Conservation (phyloP, 23 red algal species). For the Gracilaria vermiculophylla region DNA sequence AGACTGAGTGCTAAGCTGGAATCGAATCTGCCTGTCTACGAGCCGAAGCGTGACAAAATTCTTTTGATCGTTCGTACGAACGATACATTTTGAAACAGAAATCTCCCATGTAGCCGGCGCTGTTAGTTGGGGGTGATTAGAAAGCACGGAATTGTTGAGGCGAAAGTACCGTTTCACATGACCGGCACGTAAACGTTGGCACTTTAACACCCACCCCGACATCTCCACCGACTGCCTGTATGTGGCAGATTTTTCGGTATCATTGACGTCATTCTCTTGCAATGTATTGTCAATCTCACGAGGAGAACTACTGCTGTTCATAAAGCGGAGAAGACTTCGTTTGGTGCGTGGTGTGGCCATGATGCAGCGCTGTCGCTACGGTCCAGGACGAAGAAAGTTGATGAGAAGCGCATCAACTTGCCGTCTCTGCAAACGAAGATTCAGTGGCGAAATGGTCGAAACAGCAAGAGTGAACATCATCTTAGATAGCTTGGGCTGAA, state of each 20-base stretch:
- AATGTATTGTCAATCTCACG: neutral
- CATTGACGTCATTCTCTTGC: neutral
- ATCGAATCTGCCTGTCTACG: slow-evolving; percentile 37
- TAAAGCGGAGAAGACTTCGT: slow-evolving; percentile 17
- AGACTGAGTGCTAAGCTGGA: slow-evolving; percentile 37
- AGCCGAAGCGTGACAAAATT: slow-evolving; percentile 27
- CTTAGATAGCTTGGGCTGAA: neutral
- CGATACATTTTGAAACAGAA: slow-evolving; percentile 55
- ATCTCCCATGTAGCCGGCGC: slow-evolving; percentile 48
- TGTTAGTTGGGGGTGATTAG: slow-evolving; percentile 51
- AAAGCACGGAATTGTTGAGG: slow-evolving; percentile 27
- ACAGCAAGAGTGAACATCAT: neutral
- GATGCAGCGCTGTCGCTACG: neutral
- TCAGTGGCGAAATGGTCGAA: neutral
- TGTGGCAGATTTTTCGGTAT: neutral
- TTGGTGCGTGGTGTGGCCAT: slow-evolving; percentile 1
- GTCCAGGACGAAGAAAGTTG: neutral
- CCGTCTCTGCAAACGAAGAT: neutral
- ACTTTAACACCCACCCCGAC: slow-evolving; percentile 67
- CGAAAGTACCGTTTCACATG: slow-evolving; percentile 49
- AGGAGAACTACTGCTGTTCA: neutral
- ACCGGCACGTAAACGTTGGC: slow-evolving; percentile 1
- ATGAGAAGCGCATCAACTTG: neutral
- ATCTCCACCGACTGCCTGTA: slow-evolving; percentile 56
- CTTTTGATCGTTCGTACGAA: slow-evolving; percentile 21